Base-by-base conservation (phyloP, 2,329 filamentous ascomycete species). In the Xylariales sp. region DNA sequence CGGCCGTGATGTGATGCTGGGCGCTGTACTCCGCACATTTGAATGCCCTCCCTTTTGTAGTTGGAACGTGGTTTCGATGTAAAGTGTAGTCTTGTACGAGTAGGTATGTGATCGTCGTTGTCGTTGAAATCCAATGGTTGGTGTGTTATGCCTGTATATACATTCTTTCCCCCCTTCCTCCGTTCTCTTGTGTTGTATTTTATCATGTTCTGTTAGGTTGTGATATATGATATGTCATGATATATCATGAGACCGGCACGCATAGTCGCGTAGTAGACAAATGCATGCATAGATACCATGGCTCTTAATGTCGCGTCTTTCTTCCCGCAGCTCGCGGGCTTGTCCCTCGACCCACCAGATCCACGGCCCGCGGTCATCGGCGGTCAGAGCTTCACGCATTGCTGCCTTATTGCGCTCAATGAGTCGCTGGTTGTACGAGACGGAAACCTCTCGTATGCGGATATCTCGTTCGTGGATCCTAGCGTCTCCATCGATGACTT, bases 321-420 rank as follows among this genome's bases (percentile, higher is more conserved):
- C 32, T 69, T 78, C 28, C 74, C 76, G 32, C 74, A 75, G 39
- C 72, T 77, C 5, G 71, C 70, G 48, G 71, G 68, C 52, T 61
- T 78, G 49, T 36, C 64, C 6, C 55, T 48, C 16, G 43, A 63
- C 49, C 68, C 68, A 9, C 73, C 73, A 9, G 45, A 46, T 16
- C 39, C 57, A 28, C 67, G 66, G 32, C 64, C 73, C 18, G 45
- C 69, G 14, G 34, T 43, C 3, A 67, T 74, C 14, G 76, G 76
- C 12, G 75, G 76, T 0, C 76, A 77, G 61, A 74, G 76, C 69
- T 77, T 75, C 62, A 73, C 74, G 30, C 75, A 77, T 57, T 77
- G 76, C 71, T 77, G 76, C 50, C 65, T 77, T n/a, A 28, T 72
- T 3, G 76, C 76, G 0, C 62, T 77, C 12, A 76, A 76, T 50